A percentile compares a stretch with the other conserved stretches of the same genome.
phyloP scores from a whole-genome alignment of 495 filamentous ascomycete genomes.

The Cairneyella variabilis region DNA sequence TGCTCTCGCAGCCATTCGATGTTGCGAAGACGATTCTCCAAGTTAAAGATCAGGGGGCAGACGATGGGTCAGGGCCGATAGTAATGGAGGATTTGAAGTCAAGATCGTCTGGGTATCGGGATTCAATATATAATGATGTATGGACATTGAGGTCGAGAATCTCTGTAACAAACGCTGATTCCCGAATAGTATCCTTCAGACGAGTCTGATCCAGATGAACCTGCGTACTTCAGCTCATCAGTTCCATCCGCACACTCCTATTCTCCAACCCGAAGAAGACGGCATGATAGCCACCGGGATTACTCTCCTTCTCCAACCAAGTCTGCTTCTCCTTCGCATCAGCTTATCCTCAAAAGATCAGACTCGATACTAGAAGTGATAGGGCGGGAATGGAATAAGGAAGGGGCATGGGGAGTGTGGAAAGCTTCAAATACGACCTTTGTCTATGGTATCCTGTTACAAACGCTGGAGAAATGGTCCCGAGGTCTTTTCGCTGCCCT shows the following conservation, averaged over 20 bases:
- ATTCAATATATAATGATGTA: conserved; percentile 48
- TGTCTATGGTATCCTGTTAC: conserved; percentile 77
- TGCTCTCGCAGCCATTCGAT: conserved; percentile 94
- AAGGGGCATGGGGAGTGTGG: conserved; percentile 89
- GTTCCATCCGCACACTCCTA: conserved; percentile 49
- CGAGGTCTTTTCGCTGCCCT: conserved; percentile 78
- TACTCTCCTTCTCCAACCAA: conserved; percentile 38
- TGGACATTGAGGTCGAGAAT: conserved; percentile 14
- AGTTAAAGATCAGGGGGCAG: conserved; percentile 53
- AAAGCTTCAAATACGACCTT: conserved; percentile 91
- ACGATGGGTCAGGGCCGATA: conserved; percentile 29
- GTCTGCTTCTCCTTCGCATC: conserved; percentile 40
- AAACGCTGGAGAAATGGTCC: conserved; percentile 82
- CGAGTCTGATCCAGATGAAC: conserved; percentile 74
- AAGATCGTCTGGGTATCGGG: conserved; percentile 34
- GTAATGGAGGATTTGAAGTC: conserved; percentile 24
- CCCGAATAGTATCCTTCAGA: conserved; percentile 40
- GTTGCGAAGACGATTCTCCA: conserved; percentile 93
- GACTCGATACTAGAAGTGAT: conserved; percentile 77
- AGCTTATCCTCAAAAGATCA: conserved; percentile 62
- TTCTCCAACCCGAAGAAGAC: conserved; percentile 47
- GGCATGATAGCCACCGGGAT: conserved; percentile 45
- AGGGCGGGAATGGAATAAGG: conserved; percentile 80
- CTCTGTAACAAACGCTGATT: conserved; percentile 3
- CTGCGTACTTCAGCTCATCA: conserved; percentile 78